Evolutionary conservation across 129 eudicot genomes (phyloP), one percentile per base, ranked within the genome.

Genomic region (Artemisia argyi): DNA sequence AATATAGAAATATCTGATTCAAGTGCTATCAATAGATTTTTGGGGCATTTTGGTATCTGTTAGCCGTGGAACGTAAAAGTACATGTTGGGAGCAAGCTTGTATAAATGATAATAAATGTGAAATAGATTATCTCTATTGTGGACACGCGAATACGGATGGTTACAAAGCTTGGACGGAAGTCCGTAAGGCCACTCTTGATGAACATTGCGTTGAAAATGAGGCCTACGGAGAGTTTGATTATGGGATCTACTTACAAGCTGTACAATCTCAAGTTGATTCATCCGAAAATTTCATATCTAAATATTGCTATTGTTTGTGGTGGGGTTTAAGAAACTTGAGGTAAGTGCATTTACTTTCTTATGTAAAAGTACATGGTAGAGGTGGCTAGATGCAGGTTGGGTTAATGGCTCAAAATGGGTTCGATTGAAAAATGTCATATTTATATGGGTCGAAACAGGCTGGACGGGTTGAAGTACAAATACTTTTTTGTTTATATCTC

Each of bases 241-340:
- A 87, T 17, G 96, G 97, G 42, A 94, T 94, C 51, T 94, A 90
- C 63, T 72, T 69, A 71, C 87, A 84, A 72, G 97, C 98, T 51
- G 62, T 90, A 17, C 78, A 85, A 53, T 82, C 97, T 30, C 71
- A 69, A 30, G 81, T 94, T 81, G 90, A 88, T 73, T 86, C 86
- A 30, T 82, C 97, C 11, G 83, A 84, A 66, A 24, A 76, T 19
- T 90, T 94, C 22, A n/a, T 80, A 71, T 82, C 88, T 16, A 94
- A 90, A 81, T 90, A 85, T 78, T 94, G 80, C 64, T 94, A 85
- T 68, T 94, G 99, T 74, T 77, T 90, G 74, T 94, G 97, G 97
- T 94, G 99, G 98, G 97, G 99, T 51, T 72, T 94, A 69, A 91
- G 88, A 76, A 94, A 90, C 78, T 76, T 90, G 61, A 94, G 99